Evolutionary conservation across 345 rosid species (phyloP).

Genomic region (Gossypium australe): DNA sequence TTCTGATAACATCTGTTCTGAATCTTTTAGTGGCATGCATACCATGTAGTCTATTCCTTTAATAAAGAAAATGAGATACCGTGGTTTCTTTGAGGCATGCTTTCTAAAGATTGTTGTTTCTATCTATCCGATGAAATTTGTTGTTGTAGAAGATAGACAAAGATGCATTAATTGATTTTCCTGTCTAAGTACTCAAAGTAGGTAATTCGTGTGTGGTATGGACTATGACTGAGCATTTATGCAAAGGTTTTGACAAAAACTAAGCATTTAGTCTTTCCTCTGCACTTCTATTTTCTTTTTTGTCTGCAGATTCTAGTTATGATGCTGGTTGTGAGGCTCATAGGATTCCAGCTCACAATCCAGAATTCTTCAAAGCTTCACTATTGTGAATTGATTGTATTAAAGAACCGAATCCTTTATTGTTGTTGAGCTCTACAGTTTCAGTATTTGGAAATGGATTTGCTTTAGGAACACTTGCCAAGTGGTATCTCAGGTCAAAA

Average conservation of each 20-base stretch:
- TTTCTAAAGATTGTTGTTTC: neutral
- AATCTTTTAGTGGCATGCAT: slow-evolving; percentile 1
- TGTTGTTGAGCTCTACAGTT: neutral
- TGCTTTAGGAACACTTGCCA: slow-evolving; percentile 14
- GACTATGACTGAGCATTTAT: neutral
- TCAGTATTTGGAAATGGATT: slow-evolving; percentile 7
- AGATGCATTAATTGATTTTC: neutral
- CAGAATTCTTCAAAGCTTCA: slow-evolving; percentile 10
- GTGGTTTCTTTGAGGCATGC: neutral
- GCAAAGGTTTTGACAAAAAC: neutral
- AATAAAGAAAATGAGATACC: neutral
- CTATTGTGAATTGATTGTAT: slow-evolving; percentile 4
- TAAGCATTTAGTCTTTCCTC: neutral
- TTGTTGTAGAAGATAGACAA: neutral
- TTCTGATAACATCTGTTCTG: neutral
- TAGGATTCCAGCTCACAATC: slow-evolving; percentile 6
- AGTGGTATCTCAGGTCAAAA: neutral
- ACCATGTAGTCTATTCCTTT: neutral
- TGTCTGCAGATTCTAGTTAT: slow-evolving; percentile 16
- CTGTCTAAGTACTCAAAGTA: neutral
- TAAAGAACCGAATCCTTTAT: slow-evolving; percentile 4
- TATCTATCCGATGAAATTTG: neutral
- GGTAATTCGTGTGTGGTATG: neutral
- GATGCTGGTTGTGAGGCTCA: slow-evolving; percentile 15
- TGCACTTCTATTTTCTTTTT: neutral